Conservation (phyloP, 2,329 filamentous ascomycete genomes). For the Aspergillus carbonarius region DNA sequence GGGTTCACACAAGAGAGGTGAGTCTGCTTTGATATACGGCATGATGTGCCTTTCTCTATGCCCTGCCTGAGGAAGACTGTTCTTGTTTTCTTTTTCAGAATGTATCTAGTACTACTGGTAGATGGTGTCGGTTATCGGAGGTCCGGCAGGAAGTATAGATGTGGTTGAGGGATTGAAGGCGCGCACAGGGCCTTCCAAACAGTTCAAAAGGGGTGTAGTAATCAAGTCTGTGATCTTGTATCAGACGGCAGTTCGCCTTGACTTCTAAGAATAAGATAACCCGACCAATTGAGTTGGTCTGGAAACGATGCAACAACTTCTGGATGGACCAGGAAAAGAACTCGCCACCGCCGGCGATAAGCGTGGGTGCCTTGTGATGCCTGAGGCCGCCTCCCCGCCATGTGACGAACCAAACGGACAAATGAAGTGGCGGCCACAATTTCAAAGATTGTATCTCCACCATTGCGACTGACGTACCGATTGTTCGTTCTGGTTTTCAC, state of each 20-base stretch:
- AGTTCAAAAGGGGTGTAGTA: background rate
- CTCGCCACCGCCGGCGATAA: slow-evolving; percentile 21
- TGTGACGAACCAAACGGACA: slow-evolving; percentile 24
- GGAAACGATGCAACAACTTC: background rate
- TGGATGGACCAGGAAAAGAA: background rate
- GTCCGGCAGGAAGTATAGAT: background rate
- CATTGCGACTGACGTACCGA: slow-evolving; percentile 14
- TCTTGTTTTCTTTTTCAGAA: background rate
- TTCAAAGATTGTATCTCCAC: slow-evolving; percentile 23
- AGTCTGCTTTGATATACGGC: slow-evolving; percentile 32
- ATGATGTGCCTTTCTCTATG: slow-evolving; percentile 20
- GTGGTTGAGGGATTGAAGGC: background rate
- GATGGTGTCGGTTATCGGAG: background rate
- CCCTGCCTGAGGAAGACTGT: background rate
- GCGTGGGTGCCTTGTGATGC: slow-evolving; percentile 16
- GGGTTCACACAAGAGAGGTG: slow-evolving; percentile 1
- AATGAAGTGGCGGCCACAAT: slow-evolving; percentile 36
- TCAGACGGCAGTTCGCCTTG: background rate
- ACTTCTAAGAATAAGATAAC: background rate
- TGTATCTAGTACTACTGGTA: background rate
- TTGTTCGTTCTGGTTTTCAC: slow-evolving; percentile 10
- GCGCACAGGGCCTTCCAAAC: background rate
- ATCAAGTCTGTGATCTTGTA: background rate
- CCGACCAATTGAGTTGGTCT: background rate
- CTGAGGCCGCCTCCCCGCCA: slow-evolving; percentile 22